Evolutionary conservation across 257 asterid genomes (phyloP).

Genomic region (Galeopsis tetrahit): DNA sequence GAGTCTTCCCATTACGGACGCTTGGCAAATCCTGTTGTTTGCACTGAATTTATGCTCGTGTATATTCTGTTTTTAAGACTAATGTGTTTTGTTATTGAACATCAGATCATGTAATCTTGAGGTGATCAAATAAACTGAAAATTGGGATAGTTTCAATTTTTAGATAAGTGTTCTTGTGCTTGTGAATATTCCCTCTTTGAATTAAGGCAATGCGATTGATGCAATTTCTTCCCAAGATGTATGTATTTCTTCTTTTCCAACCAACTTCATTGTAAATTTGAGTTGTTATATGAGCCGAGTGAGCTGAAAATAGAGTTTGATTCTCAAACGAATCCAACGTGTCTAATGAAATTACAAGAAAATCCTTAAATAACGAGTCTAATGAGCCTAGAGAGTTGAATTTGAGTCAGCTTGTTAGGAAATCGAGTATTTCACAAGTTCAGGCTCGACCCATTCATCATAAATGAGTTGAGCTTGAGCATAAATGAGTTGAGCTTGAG

Average conservation of each 20-base stretch:
- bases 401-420: too few relatives aligned
- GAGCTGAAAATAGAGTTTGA: too few relatives aligned
- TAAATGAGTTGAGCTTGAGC: too few relatives aligned
- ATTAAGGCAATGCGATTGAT: not conserved
- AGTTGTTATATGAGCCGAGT: too few relatives aligned
- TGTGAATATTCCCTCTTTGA: not conserved
- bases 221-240: not conserved
- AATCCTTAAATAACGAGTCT: too few relatives aligned
- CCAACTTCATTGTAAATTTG: not conserved
- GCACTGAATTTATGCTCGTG: not conserved
- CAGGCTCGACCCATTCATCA: too few relatives aligned
- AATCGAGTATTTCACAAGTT: too few relatives aligned
- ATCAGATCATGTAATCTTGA: not conserved
- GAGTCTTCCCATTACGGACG: not conserved
- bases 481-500: too few relatives aligned
- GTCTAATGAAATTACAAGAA: too few relatives aligned
- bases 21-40: not conserved
- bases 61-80: constrained; percentile 12
- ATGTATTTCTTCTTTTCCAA: not conserved
- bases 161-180: not conserved
- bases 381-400: too few relatives aligned
- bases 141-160: not conserved
- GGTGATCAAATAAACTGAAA: constrained; percentile 14
- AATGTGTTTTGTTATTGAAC: not conserved
- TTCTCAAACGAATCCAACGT: too few relatives aligned